Evolutionary conservation across 2,329 filamentous ascomycete species (phyloP), one percentile per base, ranked within the genome.

Genomic region (Monosporascus sp.): DNA sequence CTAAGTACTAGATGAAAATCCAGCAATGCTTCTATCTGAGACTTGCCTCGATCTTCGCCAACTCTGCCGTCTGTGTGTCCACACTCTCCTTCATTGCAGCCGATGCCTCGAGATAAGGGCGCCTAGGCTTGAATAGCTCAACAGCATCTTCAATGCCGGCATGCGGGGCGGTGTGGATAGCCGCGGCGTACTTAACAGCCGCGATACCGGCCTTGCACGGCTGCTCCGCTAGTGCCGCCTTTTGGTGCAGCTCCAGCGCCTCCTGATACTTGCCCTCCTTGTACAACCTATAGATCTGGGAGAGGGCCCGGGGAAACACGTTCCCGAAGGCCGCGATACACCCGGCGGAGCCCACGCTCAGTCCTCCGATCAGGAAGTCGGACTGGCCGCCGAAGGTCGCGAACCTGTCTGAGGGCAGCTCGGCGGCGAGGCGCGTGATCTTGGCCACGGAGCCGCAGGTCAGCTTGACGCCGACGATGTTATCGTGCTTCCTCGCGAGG

Each of bases 331-430:
- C 83, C 0, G 83, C 81, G 48, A 87, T 81, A 57, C 77, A 81
- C 9, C 84, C 84, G 2, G 77, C 75, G 31, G 77, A 80, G 17
- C 84, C 83, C 6, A 79, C 77, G 2, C 76, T 75, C 36, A 87
- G 66, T 0, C 80, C 82, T 2, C 81, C 82, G 48, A 87, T 71
- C 24, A 90, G 68, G 66, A 88, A 90, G 62, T 91, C 88, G 2
- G 81, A 83, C 70, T 90, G 86, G 0, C 88, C 88, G 1, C 85
- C 86, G 61, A 83, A 90, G 1, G 83, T 80, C 1, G 85, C 80
- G 63, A 91, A 91, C 11, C 76, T 67, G 2, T 79, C 74, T 0
- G 77, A 68, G 0, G 76, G 67, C 54, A 87, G 70, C 18, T 71
- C 70, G 36, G 75, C 78, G 1, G 78, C 72, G 3, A 84, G 68